Base-by-base conservation (phyloP, 2,329 filamentous ascomycete species). In the Elsinoe ampelina region DNA sequence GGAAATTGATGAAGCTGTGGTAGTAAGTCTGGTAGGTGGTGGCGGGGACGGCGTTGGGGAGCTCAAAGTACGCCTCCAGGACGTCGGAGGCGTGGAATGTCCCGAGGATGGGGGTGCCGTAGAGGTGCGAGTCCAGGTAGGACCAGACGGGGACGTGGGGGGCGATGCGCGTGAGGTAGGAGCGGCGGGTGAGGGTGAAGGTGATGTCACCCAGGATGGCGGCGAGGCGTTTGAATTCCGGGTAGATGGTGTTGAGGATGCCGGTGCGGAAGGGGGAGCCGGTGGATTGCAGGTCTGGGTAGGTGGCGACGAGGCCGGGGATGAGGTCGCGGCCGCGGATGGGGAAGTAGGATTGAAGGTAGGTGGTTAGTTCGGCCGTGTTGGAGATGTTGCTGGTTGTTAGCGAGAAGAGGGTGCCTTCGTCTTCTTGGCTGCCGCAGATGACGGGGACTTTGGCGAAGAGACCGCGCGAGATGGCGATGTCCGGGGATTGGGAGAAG, bases 351-450 rank as follows among this genome's bases (percentile, higher is more conserved):
- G 80, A 66, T 1, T 71, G 64, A 19, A 93, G 70, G 64, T 92
- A 92, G 15, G 77, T 71, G 34, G 82, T 75, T 0, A 91, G 62
- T 5, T 81, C 70, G 1, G 71, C 70, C 0, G 77, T 81, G 1
- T 77, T 85, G 8, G 80, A 86, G 52, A 91, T 72, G 66, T 90
- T 88, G 32, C 70, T 66, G 61, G 87, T 85, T 67, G 85, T 84
- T 34, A 91, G 74, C 4, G 83, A 75, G 66, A 91, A 89, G 1
- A 91, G 69, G 0, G 87, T 89, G 15, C 87, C 86, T 69, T 92
- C 87, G 65, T 92, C 87, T 72, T 91, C 86, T 68, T 89, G 85
- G 65, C 89, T 80, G 41, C 87, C 86, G 38, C 86, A 78, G 57
- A 85, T 84, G 65, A 84, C 77, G 1, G 82, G 82, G 0, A 85